These are phyloP conservation scores for Guyanaporus albipodus DNA, from an alignment of 768 basidiomycete species.

Conservation along the genomic window DNA sequence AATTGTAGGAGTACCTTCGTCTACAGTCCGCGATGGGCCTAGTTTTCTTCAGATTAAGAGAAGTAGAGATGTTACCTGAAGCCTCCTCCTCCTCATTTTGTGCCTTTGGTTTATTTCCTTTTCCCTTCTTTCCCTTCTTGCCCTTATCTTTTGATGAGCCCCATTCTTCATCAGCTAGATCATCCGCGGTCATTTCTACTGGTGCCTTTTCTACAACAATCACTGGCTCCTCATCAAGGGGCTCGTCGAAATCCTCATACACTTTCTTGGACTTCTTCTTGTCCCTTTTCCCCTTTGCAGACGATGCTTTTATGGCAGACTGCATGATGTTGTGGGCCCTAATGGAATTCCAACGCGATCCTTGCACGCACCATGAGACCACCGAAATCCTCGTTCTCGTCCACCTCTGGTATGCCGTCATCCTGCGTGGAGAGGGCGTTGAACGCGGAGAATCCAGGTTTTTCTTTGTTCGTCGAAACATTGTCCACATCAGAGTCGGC, in stretches of 20 bases:
- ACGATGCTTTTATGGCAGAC: constrained; percentile 61
- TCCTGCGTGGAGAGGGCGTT: constrained; percentile 43
- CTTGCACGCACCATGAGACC: constrained; percentile 65
- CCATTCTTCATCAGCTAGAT: constrained; percentile 72
- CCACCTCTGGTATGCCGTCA: constrained; percentile 39
- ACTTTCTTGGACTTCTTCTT: constrained; percentile 46
- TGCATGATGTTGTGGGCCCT: constrained; percentile 22
- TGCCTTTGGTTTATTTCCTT: constrained; percentile 20
- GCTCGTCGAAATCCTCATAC: constrained; percentile 32
- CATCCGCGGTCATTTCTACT: constrained; percentile 60
- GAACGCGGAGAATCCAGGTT: constrained; percentile 49
- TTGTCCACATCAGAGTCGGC: constrained; percentile 44
- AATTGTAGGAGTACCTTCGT: constrained; percentile 22
- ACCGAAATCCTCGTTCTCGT: constrained; percentile 65
- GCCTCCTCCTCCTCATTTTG: constrained; percentile 12
- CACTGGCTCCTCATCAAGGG: constrained; percentile 22
- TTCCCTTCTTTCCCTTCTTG: constrained; percentile 22
- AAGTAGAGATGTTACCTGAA: constrained; percentile 8
- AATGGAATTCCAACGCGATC: neutral
- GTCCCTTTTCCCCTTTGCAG: constrained; percentile 49
- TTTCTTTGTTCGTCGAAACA: constrained; percentile 25
- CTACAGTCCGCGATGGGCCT: constrained; percentile 8
- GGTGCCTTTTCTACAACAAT: constrained; percentile 36
- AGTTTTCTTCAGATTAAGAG: neutral
- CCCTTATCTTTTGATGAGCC: constrained; percentile 37